phyloP scores from a whole-genome alignment of 2,329 filamentous ascomycete genomes.

The Ascochyta viciae-villosae region DNA sequence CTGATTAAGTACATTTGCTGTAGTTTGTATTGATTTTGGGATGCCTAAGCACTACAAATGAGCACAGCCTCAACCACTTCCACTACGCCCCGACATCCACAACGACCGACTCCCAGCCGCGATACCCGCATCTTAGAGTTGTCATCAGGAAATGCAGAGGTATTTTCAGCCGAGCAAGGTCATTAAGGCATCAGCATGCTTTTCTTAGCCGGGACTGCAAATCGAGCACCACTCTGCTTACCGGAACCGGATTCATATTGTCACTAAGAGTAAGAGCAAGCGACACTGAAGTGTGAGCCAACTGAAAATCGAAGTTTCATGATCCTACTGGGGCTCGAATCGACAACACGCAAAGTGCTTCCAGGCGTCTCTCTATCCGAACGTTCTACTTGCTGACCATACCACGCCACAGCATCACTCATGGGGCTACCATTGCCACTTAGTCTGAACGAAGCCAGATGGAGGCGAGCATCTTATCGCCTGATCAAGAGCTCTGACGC shows the following conservation, averaged over 20 bases:
- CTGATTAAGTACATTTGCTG: neutral
- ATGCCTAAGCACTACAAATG: slow-evolving; percentile 1
- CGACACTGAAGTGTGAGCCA: neutral
- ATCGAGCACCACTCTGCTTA: neutral
- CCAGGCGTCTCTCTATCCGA: neutral
- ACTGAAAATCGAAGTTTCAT: too few relatives aligned
- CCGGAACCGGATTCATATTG: too few relatives aligned
- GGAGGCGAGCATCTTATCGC: neutral
- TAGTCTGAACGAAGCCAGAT: neutral
- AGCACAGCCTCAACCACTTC: slow-evolving; percentile 2
- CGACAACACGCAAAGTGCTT: neutral
- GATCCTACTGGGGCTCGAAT: neutral
- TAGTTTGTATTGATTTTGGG: slow-evolving; percentile 5
- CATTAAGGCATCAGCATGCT: neutral
- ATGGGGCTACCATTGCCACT: neutral
- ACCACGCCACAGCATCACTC: neutral
- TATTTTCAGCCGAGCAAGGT: neutral
- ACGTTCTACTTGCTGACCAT: neutral
- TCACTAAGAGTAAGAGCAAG: neutral
- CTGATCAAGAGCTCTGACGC: neutral
- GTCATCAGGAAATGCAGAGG: neutral
- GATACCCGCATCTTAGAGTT: neutral
- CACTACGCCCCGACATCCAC: neutral
- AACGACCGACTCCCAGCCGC: neutral
- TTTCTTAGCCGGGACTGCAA: neutral